phyloP scores from a whole-genome alignment of 73 alveolate species.

The Durusdinium trenchii region DNA sequence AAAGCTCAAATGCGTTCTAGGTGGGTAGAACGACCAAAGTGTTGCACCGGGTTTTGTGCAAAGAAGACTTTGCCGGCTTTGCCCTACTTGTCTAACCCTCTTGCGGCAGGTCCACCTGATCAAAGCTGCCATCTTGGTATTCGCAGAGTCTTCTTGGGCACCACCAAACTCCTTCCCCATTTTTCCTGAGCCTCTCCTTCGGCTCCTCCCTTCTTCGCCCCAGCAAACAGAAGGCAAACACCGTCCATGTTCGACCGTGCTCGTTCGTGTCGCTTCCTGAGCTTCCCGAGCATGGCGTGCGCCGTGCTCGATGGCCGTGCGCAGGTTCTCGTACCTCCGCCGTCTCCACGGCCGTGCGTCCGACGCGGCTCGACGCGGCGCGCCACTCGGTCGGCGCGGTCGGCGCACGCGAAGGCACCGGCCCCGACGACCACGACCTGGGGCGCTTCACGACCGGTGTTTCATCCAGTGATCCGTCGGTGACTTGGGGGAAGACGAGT shows the following conservation, averaged over 20 bases:
- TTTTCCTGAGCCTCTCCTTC: too few relatives aligned
- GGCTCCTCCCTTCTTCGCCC: too few relatives aligned
- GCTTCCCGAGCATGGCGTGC: constrained; percentile 34
- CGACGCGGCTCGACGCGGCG: background rate
- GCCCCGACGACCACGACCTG: constrained; percentile 84
- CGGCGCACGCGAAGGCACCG: constrained; percentile 86
- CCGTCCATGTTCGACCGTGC: background rate
- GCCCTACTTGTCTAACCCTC: too few relatives aligned
- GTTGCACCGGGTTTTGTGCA: too few relatives aligned
- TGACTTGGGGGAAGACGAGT: background rate
- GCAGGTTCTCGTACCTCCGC: constrained; percentile 76
- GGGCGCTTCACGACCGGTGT: background rate
- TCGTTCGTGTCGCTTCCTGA: background rate
- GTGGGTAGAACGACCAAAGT: too few relatives aligned
- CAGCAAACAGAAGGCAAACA: background rate
- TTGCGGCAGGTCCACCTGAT: too few relatives aligned
- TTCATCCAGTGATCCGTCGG: background rate
- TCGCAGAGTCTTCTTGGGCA: background rate
- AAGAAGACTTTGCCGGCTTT: too few relatives aligned
- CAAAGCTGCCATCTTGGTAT: too few relatives aligned
- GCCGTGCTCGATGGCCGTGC: constrained; percentile 76
- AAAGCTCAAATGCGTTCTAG: too few relatives aligned
- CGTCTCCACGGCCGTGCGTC: too few relatives aligned
- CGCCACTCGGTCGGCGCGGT: background rate
- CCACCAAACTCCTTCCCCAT: background rate